Evolutionary conservation across 768 basidiomycete genomes (phyloP).

Genomic region (Hortiboletus flavorubellus): DNA sequence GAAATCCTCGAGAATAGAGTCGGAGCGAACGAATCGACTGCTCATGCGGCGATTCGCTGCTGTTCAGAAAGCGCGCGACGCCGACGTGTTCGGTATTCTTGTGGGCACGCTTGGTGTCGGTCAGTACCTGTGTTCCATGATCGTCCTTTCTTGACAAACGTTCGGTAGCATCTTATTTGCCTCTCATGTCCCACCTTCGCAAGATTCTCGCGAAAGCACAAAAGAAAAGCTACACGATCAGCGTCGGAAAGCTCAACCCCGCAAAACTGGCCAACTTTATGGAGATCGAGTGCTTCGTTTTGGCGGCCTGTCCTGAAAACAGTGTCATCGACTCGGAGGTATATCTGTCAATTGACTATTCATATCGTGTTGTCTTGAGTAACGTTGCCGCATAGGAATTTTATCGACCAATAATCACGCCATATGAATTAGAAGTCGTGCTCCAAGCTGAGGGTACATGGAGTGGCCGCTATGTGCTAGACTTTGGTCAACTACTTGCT

Average conservation of each 20-base stretch:
- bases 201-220: conserved; percentile 55
- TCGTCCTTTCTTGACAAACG: background rate
- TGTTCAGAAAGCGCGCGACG: conserved; percentile 84
- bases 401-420: conserved; percentile 86
- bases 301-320: conserved; percentile 94
- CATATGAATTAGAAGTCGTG: conserved; percentile 85
- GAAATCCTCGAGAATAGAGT: conserved; percentile 50
- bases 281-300: conserved; percentile 93
- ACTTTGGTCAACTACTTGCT: conserved; percentile 61
- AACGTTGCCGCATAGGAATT: conserved; percentile 62
- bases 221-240: conserved; percentile 94
- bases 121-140: conserved; percentile 32
- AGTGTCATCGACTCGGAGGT: conserved; percentile 75
- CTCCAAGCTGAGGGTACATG: conserved; percentile 66
- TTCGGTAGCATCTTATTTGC: conserved; percentile 71
- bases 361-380: background rate
- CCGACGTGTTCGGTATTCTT: conserved; percentile 93
- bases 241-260: conserved; percentile 92
- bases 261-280: conserved; percentile 94
- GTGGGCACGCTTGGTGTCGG: conserved; percentile 92
- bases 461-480: conserved; percentile 77
- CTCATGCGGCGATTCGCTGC: conserved; percentile 88
- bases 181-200: conserved; percentile 82
- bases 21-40: conserved; percentile 68
- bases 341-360: background rate